These are phyloP conservation scores for Ogataea haglerorum DNA, from an alignment of 805 yeast species.

Conservation along the genomic window DNA sequence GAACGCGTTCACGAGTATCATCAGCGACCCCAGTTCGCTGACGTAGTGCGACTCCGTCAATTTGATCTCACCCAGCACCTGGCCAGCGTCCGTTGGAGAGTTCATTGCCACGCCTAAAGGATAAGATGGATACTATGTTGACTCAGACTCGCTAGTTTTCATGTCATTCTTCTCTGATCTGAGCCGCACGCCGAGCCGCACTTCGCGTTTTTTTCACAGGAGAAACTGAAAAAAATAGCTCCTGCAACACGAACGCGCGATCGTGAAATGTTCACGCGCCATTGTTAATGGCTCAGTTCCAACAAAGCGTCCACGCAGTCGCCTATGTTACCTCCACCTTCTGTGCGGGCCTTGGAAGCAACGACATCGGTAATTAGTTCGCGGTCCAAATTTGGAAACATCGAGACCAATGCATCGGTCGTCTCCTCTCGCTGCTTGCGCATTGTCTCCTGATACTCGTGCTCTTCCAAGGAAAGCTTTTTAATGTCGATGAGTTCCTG, in stretches of 20 bases:
- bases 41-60: conserved; percentile 20
- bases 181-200: conserved; percentile 11
- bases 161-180: conserved; percentile 5
- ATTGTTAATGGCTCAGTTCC: conserved; percentile 18
- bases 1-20: conserved; percentile 22
- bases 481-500: conserved; percentile 26
- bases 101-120: background rate
- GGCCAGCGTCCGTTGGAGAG: background rate
- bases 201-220: conserved; percentile 7
- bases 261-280: background rate
- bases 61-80: conserved; percentile 11
- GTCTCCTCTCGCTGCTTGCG: conserved; percentile 45
- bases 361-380: conserved; percentile 71
- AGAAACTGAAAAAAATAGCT: background rate
- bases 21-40: conserved; percentile 21
- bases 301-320: conserved; percentile 67
- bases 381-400: conserved; percentile 74
- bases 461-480: conserved; percentile 31
- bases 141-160: background rate
- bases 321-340: conserved; percentile 48
- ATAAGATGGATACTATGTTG: background rate
- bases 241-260: conserved; percentile 9
- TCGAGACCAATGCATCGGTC: conserved; percentile 49
- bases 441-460: conserved; percentile 33
- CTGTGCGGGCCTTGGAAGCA: conserved; percentile 41